phyloP scores from a whole-genome alignment of 805 yeast species.

The Hemisphaericaspora nanyangensis region DNA sequence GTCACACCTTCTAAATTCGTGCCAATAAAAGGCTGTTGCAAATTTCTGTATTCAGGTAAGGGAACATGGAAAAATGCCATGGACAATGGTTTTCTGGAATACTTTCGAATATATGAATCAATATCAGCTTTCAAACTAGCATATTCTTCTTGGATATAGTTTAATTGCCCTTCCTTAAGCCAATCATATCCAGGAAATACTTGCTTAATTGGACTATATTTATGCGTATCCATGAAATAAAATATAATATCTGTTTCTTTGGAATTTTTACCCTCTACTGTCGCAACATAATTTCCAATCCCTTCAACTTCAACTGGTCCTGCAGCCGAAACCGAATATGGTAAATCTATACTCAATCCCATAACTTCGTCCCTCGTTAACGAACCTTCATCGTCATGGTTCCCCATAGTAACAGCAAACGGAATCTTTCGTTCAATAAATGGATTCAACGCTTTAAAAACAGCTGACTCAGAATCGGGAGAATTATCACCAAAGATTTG shows the following conservation, averaged over 20 bases:
- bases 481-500: slow-evolving; percentile 78
- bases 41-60: slow-evolving; percentile 71
- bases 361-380: slow-evolving; percentile 58
- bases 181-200: slow-evolving; percentile 80
- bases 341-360: slow-evolving; percentile 52
- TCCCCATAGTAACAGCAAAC: slow-evolving; percentile 83
- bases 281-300: slow-evolving; percentile 71
- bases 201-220: slow-evolving; percentile 64
- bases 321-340: slow-evolving; percentile 57
- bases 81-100: too few relatives aligned
- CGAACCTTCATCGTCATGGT: slow-evolving; percentile 90
- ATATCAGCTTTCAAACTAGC: slow-evolving; percentile 22
- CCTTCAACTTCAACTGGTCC: slow-evolving; percentile 76
- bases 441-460: slow-evolving; percentile 74
- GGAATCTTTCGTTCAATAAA: slow-evolving; percentile 68
- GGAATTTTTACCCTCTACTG: slow-evolving; percentile 41
- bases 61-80: slow-evolving; percentile 97
- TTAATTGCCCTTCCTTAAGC: slow-evolving; percentile 67
- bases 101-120: slow-evolving; percentile 37
- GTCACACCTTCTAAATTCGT: slow-evolving; percentile 66
- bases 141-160: slow-evolving; percentile 43
- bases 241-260: slow-evolving; percentile 48
- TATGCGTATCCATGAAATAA: slow-evolving; percentile 83
- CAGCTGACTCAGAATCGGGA: slow-evolving; percentile 78
- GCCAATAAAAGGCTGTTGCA: slow-evolving; percentile 52